phyloP scores from a whole-genome alignment of 768 basidiomycete genomes.

The Rhizopogon roseolus region DNA sequence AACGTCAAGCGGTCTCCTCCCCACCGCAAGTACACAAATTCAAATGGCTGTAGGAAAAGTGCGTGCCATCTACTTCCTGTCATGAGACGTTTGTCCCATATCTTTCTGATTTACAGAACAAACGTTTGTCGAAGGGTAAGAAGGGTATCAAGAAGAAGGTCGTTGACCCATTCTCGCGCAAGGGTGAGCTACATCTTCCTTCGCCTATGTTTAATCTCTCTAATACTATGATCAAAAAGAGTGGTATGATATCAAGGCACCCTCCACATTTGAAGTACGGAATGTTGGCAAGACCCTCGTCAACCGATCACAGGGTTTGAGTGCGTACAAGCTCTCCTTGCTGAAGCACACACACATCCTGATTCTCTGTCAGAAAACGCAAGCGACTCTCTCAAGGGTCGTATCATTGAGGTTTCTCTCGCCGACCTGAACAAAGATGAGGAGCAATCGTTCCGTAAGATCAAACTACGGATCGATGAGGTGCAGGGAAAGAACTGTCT shows the following conservation, averaged over 20 bases:
- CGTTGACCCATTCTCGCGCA: conserved; percentile 99
- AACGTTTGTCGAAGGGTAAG: conserved; percentile 96
- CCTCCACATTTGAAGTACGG: conserved; percentile 93
- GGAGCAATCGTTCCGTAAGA: conserved; percentile 99
- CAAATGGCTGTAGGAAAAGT: conserved; percentile 92
- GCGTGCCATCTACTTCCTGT: conserved; percentile 14
- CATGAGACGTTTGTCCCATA: neutral
- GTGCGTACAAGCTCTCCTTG: conserved; percentile 46
- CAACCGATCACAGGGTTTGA: conserved; percentile 97
- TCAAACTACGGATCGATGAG: conserved; percentile 96
- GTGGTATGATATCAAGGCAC: conserved; percentile 99
- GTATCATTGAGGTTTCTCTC: conserved; percentile 92
- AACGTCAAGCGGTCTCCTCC: conserved; percentile 34
- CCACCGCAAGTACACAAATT: conserved; percentile 33
- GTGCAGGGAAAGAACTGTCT: conserved; percentile 98
- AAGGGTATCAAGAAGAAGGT: conserved; percentile 99
- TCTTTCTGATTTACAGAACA: conserved; percentile 59
- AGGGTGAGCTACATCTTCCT: conserved; percentile 52
- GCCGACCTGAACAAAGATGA: conserved; percentile 99
- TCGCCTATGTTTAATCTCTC: neutral
- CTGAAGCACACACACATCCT: conserved; percentile 9
- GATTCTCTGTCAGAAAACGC: conserved; percentile 73
- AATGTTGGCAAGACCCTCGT: conserved; percentile 98
- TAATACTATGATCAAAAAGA: conserved; percentile 43
- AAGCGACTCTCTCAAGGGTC: conserved; percentile 96